Base-by-base conservation (phyloP, 2,329 filamentous ascomycete species). In the Monosporascus sp. region DNA sequence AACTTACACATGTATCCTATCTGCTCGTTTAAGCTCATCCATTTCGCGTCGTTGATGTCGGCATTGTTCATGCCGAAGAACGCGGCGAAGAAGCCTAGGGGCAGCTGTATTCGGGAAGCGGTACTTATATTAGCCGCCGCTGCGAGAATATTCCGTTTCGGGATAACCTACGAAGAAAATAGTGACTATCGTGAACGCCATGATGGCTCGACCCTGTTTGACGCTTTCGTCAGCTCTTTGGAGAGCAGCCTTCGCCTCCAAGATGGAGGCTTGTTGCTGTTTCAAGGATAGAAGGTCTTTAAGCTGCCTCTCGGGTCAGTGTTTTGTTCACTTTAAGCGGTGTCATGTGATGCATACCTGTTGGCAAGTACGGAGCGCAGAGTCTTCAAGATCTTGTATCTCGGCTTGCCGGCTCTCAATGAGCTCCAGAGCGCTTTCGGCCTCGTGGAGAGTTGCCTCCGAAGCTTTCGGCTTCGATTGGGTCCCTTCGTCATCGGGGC, bases 51-150 rank as follows among this genome's bases (percentile, higher is more conserved):
- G 27, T 60, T 62, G 11, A 64, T 56, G 3, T 66, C 63, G 1
- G 7, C 18, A 11, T 65, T 61, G 39, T 73, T 72, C 71, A 73
- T 73, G 1, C 71, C 71, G 37, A 74, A 73, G 7, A 73, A 54
- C 5, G 64, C 65, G 0, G 70, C 62, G n/a, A 71, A 60, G 57
- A 72, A 74, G 0, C 67, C 67, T 1, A 72, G 56, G 0, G 70
- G 70, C 0, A 71, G 60, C 69, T 71, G 15, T 45, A 17, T 14
- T 34, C 3, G 38, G 9, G 17, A 44, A 11, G 6, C 6, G 14
- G 20, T 25, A 11, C 22, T 22, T 24, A 1, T 6, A 17, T 44
- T 24, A 44, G 41, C 14, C 14, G 2, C 5, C n/a, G 20, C 3
- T 5, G 9, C 7, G 17, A 5, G 38, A 3, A 41, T 41, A 20